A percentile compares a stretch with the other conserved stretches of the same genome.
Evolutionary conservation across 2,329 filamentous ascomycete species (phyloP).

Genomic region (Cladophialophora exuberans): DNA sequence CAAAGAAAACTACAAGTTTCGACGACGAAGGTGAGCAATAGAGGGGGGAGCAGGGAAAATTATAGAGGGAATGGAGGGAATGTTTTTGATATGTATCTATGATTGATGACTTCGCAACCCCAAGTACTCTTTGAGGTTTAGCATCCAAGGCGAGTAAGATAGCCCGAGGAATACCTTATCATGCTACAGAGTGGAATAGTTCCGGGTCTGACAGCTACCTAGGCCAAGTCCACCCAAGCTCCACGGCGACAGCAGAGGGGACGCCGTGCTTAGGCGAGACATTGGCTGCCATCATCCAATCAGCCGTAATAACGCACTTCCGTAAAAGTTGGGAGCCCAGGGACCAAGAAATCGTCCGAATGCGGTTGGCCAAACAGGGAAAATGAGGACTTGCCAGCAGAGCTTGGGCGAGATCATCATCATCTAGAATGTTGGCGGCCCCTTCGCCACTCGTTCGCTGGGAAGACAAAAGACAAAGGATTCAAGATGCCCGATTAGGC

Average conservation of each 20-base stretch:
- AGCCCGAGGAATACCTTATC: not conserved
- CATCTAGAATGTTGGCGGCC: too few relatives aligned
- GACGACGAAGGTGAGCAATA: not conserved
- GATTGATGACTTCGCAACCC: too few relatives aligned
- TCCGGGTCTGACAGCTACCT: not conserved
- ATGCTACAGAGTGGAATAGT: not conserved
- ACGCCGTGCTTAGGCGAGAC: not conserved
- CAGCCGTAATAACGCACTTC: too few relatives aligned
- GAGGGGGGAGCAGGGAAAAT: not conserved
- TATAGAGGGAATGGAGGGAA: not conserved
- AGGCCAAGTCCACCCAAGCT: too few relatives aligned
- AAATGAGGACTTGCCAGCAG: too few relatives aligned
- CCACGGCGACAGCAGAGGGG: not conserved
- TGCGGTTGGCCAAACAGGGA: too few relatives aligned
- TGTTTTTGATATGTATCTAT: not conserved
- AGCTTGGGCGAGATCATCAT: too few relatives aligned
- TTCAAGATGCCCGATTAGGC: conserved; percentile 19
- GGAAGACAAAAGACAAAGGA: not conserved
- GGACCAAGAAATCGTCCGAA: too few relatives aligned
- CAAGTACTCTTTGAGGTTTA: too few relatives aligned
- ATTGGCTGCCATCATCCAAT: not conserved
- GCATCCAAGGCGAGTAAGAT: too few relatives aligned
- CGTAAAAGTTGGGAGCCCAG: too few relatives aligned
- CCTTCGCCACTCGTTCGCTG: not conserved
- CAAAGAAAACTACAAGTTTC: not conserved